Evolutionary conservation across 1,284 basidiomycete genomes (phyloP), one percentile per base, ranked within the genome.

Genomic region (Fomitopsis palustris): DNA sequence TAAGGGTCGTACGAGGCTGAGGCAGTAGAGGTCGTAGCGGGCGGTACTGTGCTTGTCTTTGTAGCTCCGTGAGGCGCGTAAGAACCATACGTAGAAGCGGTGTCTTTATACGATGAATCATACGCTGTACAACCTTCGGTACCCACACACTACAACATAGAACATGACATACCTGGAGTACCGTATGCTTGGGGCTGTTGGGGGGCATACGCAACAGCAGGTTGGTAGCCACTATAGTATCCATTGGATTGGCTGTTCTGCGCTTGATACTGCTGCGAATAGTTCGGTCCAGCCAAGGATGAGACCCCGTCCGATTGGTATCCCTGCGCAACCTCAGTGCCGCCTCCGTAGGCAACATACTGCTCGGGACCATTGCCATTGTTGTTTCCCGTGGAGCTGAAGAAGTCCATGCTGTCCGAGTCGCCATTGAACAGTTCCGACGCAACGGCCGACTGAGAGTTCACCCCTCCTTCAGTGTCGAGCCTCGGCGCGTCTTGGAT

Each of bases 321-420:
- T 12, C 19, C 49, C 5, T 35, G 49, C 29, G 31, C 19, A 29
- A 31, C 31, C 33, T 52, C 29, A 21, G 31, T 29, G 16, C 29
- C 12, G 19, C 31, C 58, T 38, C 69, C 60, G 19, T 75, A 70
- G 53, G 69, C 72, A 64, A 76, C 77, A 29, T 71, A 68, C 57
- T 74, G 71, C 60, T 71, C 67, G 5, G 53, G 2, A 53, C 58
- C 57, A 57, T 62, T 59, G 27, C 59, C 58, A 38, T 60, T 56
- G 29, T 57, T 52, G 14, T 64, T 53, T 39, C 56, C 62, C 47
- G 59, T 62, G 49, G 65, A 53, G 25, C 62, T 47, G 55, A 62
- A 62, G 38, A 47, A 53, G 56, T 60, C 56, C 33, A 57, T 33
- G 42, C 61, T 42, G 12, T 66, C 64, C 25, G 62, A 53, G 19